These are phyloP conservation scores for Russula brevipes DNA, from an alignment of 768 basidiomycete species.

Conservation along the genomic window DNA sequence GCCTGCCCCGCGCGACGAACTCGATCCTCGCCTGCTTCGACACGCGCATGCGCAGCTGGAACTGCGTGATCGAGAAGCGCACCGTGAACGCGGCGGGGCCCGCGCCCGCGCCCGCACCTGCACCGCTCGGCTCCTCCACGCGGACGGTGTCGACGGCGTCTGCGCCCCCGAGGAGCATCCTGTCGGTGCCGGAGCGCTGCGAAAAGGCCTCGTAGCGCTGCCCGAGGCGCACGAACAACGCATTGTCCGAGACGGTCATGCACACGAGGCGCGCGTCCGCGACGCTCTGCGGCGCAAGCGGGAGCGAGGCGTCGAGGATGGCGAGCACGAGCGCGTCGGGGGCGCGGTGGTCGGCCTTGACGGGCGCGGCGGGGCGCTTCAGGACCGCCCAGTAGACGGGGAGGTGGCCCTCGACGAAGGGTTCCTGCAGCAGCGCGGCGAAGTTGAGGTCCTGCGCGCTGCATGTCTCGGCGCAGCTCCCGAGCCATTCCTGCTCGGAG, in stretches of 20 bases:
- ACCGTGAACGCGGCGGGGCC: conserved; percentile 42
- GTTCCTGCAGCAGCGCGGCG: conserved; percentile 54
- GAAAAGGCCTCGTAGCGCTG: conserved; percentile 44
- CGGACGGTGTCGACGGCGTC: conserved; percentile 43
- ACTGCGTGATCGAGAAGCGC: conserved; percentile 48
- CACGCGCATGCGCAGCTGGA: conserved; percentile 69
- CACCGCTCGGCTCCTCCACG: conserved; percentile 45
- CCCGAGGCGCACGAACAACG: conserved; percentile 54
- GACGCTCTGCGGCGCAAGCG: conserved; percentile 40
- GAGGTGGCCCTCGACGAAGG: conserved; percentile 56
- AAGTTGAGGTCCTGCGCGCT: conserved; percentile 44
- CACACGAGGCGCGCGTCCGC: conserved; percentile 66
- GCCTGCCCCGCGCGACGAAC: conserved; percentile 55
- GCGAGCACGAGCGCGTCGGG: conserved; percentile 39
- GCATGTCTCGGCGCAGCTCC: conserved; percentile 62
- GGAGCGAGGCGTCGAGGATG: conserved; percentile 49
- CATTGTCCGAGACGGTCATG: conserved; percentile 55
- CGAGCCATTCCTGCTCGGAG: conserved; percentile 34
- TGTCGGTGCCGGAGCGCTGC: conserved; percentile 48
- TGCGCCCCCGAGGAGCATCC: conserved; percentile 34
- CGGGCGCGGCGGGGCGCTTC: conserved; percentile 38
- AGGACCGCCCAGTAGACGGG: conserved; percentile 73
- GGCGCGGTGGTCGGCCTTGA: conserved; percentile 1
- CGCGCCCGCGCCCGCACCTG: conserved; percentile 39
- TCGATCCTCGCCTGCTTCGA: conserved; percentile 50